Conservation (phyloP, 2,329 filamentous ascomycete genomes). For the Dactylellina leptospora region DNA sequence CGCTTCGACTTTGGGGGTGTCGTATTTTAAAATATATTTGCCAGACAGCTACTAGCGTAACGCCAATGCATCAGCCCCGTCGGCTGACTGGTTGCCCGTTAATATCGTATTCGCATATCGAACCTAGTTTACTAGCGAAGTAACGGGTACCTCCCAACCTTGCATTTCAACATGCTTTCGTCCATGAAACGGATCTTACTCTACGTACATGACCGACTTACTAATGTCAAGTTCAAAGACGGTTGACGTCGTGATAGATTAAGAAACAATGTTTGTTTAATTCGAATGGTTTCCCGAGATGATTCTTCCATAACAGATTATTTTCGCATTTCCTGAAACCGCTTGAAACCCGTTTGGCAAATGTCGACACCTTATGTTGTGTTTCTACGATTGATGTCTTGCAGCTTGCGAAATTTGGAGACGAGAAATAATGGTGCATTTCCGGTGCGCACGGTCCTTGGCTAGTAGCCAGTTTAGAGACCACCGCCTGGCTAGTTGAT, state of each 20-base stretch:
- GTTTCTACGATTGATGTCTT: conserved; percentile 46
- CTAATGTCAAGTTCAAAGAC: no score
- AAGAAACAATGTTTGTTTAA: no score
- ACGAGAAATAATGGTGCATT: conserved; percentile 38
- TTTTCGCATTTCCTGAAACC: conserved; percentile 4
- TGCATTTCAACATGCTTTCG: no score
- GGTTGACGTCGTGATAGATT: no score
- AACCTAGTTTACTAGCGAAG: not conserved
- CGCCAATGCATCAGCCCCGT: conserved; percentile 21
- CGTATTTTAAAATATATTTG: no score
- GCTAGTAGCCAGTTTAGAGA: no score
- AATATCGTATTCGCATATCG: conserved; percentile 2
- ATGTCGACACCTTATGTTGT: conserved; percentile 39
- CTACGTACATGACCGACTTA: no score
- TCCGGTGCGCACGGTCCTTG: conserved; percentile 34
- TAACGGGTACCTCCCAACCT: no score
- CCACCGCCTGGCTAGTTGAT: no score
- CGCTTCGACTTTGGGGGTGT: no score
- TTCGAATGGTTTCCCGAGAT: not conserved
- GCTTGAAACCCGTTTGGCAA: conserved; percentile 19
- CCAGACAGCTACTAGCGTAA: conserved; percentile 38
- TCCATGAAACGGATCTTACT: no score
- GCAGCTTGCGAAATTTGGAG: conserved; percentile 49
- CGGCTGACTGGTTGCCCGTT: not conserved
- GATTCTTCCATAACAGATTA: conserved; percentile 13